Evolutionary conservation across 176 grass and related monocot genomes (phyloP).

Genomic region (Canna indica): DNA sequence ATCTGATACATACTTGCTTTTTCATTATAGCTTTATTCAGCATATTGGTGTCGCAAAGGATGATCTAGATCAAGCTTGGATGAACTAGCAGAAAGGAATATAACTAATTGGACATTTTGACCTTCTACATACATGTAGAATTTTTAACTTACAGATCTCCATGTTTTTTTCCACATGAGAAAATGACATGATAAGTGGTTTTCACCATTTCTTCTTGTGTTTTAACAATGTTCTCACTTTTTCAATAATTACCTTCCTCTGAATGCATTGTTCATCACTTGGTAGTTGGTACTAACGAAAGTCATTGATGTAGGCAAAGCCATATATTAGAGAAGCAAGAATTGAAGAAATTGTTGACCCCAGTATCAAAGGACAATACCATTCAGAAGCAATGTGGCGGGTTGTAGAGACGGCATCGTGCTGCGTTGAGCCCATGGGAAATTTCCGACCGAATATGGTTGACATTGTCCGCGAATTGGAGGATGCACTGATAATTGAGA

Average conservation of each 20-base stretch:
- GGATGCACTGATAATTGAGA: slow-evolving; percentile 65
- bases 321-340: slow-evolving; percentile 52
- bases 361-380: slow-evolving; percentile 57
- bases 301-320: slow-evolving; percentile 37
- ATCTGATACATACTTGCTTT: not conserved
- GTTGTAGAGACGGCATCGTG: slow-evolving; percentile 45
- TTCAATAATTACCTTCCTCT: no score
- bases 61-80: not conserved
- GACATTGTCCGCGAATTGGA: slow-evolving; percentile 55
- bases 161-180: no score
- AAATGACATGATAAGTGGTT: no score
- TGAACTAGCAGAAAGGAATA: no score
- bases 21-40: not conserved
- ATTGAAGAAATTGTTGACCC: slow-evolving; percentile 75
- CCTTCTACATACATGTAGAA: no score
- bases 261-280: no score
- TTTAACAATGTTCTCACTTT: no score
- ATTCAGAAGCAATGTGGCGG: slow-evolving; percentile 64
- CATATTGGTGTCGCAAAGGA: no score
- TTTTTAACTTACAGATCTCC: no score
- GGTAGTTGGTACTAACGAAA: no score
- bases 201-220: no score
- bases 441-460: slow-evolving; percentile 51
- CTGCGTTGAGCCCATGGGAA: slow-evolving; percentile 51
- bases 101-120: no score